Evolutionary conservation across 2,329 filamentous ascomycete species (phyloP), one percentile per base, ranked within the genome.

Genomic region (Escovopsis sp.): DNA sequence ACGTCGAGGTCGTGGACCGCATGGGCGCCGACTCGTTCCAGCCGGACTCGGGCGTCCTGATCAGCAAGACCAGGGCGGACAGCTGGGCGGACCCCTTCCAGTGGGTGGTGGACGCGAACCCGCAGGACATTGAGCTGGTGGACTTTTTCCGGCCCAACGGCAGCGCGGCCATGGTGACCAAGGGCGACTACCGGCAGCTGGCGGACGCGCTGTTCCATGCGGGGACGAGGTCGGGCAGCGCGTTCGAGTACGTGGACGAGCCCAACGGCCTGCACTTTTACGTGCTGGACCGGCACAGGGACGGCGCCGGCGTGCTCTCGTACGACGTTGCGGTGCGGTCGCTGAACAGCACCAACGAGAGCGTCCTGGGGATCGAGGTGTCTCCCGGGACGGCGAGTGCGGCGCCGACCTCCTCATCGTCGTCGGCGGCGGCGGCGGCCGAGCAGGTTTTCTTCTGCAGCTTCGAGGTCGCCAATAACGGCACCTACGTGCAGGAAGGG

Each of bases 121-220:
- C 70, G 0, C 57, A 72, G 45, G 69, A 73, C 43, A 68, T 72
- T 38, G 51, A 58, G 9, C 59, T 71, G 1, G 53, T 71, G 6
- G 69, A 73, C 48, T 74, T 71, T 46, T 56, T 62, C 49, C 58
- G 63, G 0, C 69, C 70, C 2, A 65, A 71, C 40, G 69, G 70
- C 20, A 66, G 64, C 0, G 54, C 60, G 2, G 52, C 60, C 9
- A 67, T 65, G 56, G 59, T 69, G 47, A 69, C 65, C 4, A 53
- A 72, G 29, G 70, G 70, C 14, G 70, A 74, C 50, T 73, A 72
- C 48, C 60, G 70, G 6, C 70, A 74, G 47, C 53, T 74, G 0
- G 62, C 65, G 2, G 70, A 74, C 45, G 70, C 70, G 2, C 56
- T 74, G 13, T 74, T 73, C 58, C 69, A 74, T 47, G 68, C 68